Percentiles rank a stretch among this genome's conserved stretches.
These are phyloP conservation scores for Hanseniaspora nectarophila DNA, from an alignment of 805 yeast species.

Conservation along the genomic window DNA sequence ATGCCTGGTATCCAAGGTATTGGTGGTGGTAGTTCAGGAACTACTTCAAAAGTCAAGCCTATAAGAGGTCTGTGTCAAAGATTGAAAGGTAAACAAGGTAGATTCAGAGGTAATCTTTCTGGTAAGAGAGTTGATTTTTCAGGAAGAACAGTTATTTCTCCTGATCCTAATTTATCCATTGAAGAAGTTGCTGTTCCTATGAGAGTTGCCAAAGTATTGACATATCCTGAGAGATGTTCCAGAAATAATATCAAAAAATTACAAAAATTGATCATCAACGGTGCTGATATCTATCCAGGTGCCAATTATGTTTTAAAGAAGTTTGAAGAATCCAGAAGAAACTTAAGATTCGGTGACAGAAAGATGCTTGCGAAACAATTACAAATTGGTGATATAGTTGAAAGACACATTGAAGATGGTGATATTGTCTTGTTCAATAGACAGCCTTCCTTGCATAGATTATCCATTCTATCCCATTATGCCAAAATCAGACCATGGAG, in stretches of 20 bases:
- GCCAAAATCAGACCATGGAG: slow-evolving; percentile 97
- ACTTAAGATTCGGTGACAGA: slow-evolving; percentile 79
- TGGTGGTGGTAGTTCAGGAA: slow-evolving; percentile 32
- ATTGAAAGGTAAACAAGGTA: slow-evolving; percentile 95
- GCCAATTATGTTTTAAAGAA: slow-evolving; percentile 83
- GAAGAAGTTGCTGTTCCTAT: slow-evolving; percentile 99
- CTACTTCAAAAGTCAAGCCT: slow-evolving; percentile 40
- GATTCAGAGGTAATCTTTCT: slow-evolving; percentile 93
- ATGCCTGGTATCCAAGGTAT: slow-evolving; percentile 51
- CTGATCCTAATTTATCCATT: slow-evolving; percentile 88
- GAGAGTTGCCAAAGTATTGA: slow-evolving; percentile 84
- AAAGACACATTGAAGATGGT: slow-evolving; percentile 94
- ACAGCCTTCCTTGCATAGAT: slow-evolving; percentile 93
- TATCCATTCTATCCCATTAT: slow-evolving; percentile 87
- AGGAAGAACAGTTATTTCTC: slow-evolving; percentile 95
- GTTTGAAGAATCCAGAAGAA: slow-evolving; percentile 76
- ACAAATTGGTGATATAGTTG: slow-evolving; percentile 83
- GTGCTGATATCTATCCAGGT: slow-evolving; percentile 88
- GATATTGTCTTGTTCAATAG: slow-evolving; percentile 91
- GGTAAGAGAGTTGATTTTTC: slow-evolving; percentile 98
- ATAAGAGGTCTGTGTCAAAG: slow-evolving; percentile 95
- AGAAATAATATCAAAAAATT: slow-evolving; percentile 72
- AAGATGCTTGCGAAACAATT: slow-evolving; percentile 61
- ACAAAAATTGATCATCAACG: slow-evolving; percentile 61
- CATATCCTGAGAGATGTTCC: slow-evolving; percentile 91